Evolutionary conservation across 768 basidiomycete genomes (phyloP).

Genomic region (Peribolospora baueri): DNA sequence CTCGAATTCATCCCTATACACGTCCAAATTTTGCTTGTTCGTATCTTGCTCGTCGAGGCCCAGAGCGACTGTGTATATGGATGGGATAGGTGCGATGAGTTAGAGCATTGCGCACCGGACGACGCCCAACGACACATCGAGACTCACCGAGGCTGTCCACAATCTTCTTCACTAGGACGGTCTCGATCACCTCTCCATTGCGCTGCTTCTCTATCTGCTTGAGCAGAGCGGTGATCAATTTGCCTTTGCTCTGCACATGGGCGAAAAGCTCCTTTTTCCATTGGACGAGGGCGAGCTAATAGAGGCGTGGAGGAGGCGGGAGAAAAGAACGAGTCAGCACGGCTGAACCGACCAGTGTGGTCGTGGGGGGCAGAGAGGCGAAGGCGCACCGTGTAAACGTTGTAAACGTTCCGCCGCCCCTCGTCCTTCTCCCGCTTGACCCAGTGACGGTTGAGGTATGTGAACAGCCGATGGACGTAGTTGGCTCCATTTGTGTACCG

Average conservation of each 20-base stretch:
- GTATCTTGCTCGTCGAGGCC: conserved; percentile 79
- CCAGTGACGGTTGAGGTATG: conserved; percentile 97
- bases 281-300: conserved; percentile 71
- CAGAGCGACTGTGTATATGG: conserved; percentile 35
- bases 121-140: not conserved
- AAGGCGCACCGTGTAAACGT: conserved; percentile 65
- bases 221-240: conserved; percentile 66
- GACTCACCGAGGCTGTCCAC: conserved; percentile 54
- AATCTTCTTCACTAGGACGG: conserved; percentile 75
- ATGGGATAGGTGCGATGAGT: not conserved
- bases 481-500: conserved; percentile 90
- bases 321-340: not conserved
- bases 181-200: conserved; percentile 82
- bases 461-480: conserved; percentile 91
- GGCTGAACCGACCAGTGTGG: not conserved
- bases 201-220: conserved; percentile 77
- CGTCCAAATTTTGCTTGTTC: conserved; percentile 74
- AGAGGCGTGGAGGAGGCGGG: not conserved
- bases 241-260: conserved; percentile 60
- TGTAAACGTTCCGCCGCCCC: conserved; percentile 80
- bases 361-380: not conserved
- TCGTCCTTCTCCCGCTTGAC: conserved; percentile 95
- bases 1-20: conserved; percentile 82
- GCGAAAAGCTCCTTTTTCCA: conserved; percentile 84
- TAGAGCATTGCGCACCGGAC: not conserved